Evolutionary conservation across 2,329 filamentous ascomycete species (phyloP).

Genomic region (Corinectria fuckeliana): DNA sequence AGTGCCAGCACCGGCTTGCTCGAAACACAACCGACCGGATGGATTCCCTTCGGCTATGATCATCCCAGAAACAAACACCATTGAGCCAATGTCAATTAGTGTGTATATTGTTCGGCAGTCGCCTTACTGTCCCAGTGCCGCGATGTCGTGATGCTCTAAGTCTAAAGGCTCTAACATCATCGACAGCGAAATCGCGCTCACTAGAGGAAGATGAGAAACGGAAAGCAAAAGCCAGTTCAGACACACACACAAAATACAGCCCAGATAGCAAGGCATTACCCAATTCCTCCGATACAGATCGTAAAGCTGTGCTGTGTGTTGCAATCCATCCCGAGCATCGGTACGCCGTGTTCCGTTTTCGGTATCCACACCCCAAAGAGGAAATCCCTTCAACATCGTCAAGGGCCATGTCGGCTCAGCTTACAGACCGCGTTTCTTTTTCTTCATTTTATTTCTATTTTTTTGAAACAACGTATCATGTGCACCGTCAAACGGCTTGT

Average conservation of each 20-base stretch:
- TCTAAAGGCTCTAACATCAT: too few relatives aligned
- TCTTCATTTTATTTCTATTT: not conserved
- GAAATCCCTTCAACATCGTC: not conserved
- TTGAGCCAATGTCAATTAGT: too few relatives aligned
- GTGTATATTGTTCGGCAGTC: too few relatives aligned
- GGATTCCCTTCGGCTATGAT: too few relatives aligned
- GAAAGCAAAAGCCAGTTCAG: too few relatives aligned
- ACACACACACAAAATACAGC: not conserved
- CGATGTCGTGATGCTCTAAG: too few relatives aligned
- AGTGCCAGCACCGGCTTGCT: not conserved
- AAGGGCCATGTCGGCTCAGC: not conserved
- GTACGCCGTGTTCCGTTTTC: not conserved
- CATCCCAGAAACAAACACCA: too few relatives aligned
- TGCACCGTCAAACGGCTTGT: slow-evolving; percentile 1
- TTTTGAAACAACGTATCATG: not conserved
- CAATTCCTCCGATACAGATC: not conserved
- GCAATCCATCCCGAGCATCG: not conserved
- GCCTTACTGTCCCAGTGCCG: too few relatives aligned
- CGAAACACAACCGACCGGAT: not conserved
- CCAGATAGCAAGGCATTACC: too few relatives aligned
- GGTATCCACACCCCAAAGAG: not conserved
- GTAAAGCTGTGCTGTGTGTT: not conserved
- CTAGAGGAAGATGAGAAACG: too few relatives aligned
- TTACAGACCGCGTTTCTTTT: not conserved
- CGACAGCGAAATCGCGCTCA: too few relatives aligned